Base-by-base conservation (phyloP, 768 basidiomycete species). In the Trametes cubensis region DNA sequence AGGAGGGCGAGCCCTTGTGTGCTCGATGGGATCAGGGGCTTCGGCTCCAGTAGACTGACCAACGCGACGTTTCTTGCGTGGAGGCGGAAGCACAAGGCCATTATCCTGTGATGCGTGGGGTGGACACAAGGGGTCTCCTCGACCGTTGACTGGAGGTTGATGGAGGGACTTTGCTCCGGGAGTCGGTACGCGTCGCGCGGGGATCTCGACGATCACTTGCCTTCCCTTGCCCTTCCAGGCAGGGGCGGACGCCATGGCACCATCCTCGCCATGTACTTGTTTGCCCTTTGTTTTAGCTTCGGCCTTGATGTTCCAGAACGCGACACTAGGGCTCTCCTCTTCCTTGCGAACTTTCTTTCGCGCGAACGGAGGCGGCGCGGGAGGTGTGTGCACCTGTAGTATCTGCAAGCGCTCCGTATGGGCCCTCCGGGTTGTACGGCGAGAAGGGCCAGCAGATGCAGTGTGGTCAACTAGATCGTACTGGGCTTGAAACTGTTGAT, bases 381-480 rank as follows among this genome's bases (percentile, higher is more conserved):
- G 66, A 17, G 71, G 51, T 26, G 65, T 58, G n/a, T 68, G 61
- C 0, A 72, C 63, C 44, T 75, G 76, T 13, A 81, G 74, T 61
- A 75, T 73, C 60, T 82, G 83, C 50, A 81, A 77, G 42, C 80
- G 83, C 68, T 83, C 86, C 23, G 76, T 83, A 49, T 80, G 83
- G 38, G 82, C 81, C 52, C 84, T 79, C 30, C 87, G 83, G 21
- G 89, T 64, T 10, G 53, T 91, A 41, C 80, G 78, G 47, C 90
- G 80, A 18, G 84, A 80, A 6, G 83, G 78, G 6, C 81, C 80
- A 34, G 81, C 74, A 20, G 74, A 72, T 3, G 80, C 41, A 17
- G 73, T 65, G 4, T 81, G 79, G 47, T 83, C 81, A 18, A 89
- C 71, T 4, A 92, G 80, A 72, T 89, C 87, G 61, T 83, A 85